phyloP scores from a whole-genome alignment of 179 eudicot genomes.

The Vitellaria paradoxa region DNA sequence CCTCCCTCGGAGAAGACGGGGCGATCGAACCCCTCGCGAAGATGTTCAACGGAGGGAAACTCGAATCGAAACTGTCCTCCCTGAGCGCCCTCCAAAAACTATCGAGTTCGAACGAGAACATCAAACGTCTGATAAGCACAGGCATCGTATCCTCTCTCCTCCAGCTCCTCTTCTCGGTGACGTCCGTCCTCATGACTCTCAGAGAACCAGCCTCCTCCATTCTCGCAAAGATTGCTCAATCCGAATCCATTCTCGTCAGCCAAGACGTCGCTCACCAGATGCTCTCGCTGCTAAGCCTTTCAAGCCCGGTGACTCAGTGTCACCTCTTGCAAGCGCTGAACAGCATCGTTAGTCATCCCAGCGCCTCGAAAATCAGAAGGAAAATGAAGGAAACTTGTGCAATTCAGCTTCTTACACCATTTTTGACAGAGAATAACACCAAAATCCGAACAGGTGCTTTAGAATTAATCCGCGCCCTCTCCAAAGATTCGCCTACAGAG shows the following conservation, averaged over 20 bases:
- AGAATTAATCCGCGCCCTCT: constrained; percentile 48
- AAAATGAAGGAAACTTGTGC: constrained; percentile 67
- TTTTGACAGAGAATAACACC: constrained; percentile 43
- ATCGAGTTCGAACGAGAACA: constrained; percentile 51
- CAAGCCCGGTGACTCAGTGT: constrained; percentile 55
- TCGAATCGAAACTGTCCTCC: constrained; percentile 79
- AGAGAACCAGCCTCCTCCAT: constrained; percentile 84
- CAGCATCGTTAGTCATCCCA: constrained; percentile 50
- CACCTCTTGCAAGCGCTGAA: constrained; percentile 68
- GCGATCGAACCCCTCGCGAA: constrained; percentile 71
- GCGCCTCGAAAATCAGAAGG: constrained; percentile 47
- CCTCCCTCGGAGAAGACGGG: constrained; percentile 63
- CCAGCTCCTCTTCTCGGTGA: constrained; percentile 90
- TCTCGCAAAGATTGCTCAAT: constrained; percentile 60
- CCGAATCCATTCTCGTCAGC: constrained; percentile 53
- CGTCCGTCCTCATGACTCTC: constrained; percentile 85
- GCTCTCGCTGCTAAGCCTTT: constrained; percentile 72
- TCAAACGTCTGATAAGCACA: constrained; percentile 40
- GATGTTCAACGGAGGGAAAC: constrained; percentile 83
- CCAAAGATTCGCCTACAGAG: constrained; percentile 45
- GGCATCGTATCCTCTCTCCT: constrained; percentile 75
- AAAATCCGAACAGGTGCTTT: constrained; percentile 53
- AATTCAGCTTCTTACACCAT: constrained; percentile 60
- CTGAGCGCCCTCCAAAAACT: constrained; percentile 65
- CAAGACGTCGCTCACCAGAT: constrained; percentile 71